Percentiles rank a stretch among this genome's conserved stretches.
Conservation (phyloP, 176 grass and related monocot species). For the Chloris gayana region DNA sequence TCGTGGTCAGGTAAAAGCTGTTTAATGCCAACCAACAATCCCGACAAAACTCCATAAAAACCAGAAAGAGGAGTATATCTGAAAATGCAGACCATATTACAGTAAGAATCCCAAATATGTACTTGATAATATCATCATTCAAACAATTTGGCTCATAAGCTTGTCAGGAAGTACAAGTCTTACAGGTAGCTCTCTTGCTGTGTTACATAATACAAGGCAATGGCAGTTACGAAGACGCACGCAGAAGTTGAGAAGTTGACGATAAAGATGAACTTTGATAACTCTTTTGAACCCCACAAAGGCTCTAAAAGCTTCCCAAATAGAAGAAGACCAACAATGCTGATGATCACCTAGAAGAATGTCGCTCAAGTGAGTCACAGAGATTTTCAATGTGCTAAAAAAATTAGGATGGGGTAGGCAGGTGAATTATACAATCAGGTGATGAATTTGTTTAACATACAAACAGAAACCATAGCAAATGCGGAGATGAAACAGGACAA, state of each 20-base stretch:
- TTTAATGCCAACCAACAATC: slow-evolving; percentile 91
- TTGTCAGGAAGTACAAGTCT: slow-evolving; percentile 45
- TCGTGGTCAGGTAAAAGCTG: slow-evolving; percentile 97
- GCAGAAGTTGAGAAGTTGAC: slow-evolving; percentile 86
- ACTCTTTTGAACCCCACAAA: slow-evolving; percentile 91
- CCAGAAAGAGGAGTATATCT: slow-evolving; percentile 95
- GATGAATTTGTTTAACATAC: slow-evolving; percentile 5
- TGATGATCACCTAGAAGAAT: slow-evolving; percentile 67
- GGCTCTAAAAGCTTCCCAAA: slow-evolving; percentile 90
- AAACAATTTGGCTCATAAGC: neutral
- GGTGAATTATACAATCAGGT: slow-evolving; percentile 7
- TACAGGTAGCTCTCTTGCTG: slow-evolving; percentile 92
- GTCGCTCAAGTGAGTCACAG: slow-evolving; percentile 13
- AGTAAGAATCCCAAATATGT: slow-evolving; percentile 16
- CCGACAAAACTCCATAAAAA: slow-evolving; percentile 90
- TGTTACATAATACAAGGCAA: slow-evolving; percentile 80
- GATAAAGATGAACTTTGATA: slow-evolving; percentile 89
- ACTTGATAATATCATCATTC: slow-evolving; percentile 2
- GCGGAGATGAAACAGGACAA: neutral
- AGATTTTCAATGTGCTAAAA: neutral
- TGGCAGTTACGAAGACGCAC: slow-evolving; percentile 81
- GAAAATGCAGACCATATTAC: slow-evolving; percentile 26
- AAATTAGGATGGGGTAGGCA: neutral
- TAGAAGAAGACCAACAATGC: slow-evolving; percentile 84
- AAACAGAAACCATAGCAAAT: slow-evolving; percentile 22